Evolutionary conservation across 495 filamentous ascomycete genomes (phyloP).

Genomic region (Penicillium egyptiacum): DNA sequence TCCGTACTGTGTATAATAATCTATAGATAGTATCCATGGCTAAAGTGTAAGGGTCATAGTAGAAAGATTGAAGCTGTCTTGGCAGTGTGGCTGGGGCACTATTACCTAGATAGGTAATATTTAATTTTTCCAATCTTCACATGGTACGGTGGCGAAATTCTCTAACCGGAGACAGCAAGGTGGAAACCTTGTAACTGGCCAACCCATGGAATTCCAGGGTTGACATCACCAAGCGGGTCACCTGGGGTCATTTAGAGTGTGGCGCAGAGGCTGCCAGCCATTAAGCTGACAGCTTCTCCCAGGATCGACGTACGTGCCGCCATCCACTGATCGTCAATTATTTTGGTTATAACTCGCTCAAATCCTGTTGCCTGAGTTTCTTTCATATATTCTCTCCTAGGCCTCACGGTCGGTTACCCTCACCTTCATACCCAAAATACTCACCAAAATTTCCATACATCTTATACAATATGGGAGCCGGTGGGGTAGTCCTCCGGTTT

Average conservation of each 20-base stretch:
- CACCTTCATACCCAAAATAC: conserved; percentile 1
- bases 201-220: not conserved
- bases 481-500: conserved; percentile 60
- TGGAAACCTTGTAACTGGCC: not conserved
- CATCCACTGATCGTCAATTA: conserved; percentile 33
- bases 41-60: not conserved
- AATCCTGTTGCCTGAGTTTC: conserved; percentile 31
- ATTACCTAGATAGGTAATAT: not conserved
- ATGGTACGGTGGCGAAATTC: conserved; percentile 12
- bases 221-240: conserved; percentile 10
- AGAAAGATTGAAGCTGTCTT: not conserved
- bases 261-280: conserved; percentile 18
- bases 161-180: not conserved
- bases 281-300: conserved; percentile 8
- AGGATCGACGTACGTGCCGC: conserved; percentile 12
- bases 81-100: conserved; percentile 14
- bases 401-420: not conserved
- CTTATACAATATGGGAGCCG: conserved; percentile 41
- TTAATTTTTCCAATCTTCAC: conserved; percentile 12
- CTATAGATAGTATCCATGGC: not conserved
- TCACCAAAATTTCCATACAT: not conserved
- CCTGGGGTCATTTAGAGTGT: conserved; percentile 9
- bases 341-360: conserved; percentile 20
- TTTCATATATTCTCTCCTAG: conserved; percentile 11
- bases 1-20: too few relatives aligned